These are phyloP conservation scores for Conticribra weissflogii DNA, from an alignment of 108 stramenopile species.

Conservation along the genomic window DNA sequence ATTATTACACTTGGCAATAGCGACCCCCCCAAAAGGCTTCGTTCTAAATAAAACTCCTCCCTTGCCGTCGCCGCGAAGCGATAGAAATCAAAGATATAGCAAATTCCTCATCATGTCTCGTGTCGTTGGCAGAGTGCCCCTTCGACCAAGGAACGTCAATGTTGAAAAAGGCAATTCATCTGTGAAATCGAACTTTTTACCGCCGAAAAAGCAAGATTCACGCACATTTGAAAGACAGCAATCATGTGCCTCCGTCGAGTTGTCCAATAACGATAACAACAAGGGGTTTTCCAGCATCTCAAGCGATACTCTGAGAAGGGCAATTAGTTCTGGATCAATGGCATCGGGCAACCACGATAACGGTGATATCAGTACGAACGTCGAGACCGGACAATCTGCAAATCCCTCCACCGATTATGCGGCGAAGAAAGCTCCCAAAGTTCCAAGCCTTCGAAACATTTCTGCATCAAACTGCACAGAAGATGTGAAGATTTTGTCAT, in stretches of 20 bases:
- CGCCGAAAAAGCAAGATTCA: slow-evolving; percentile 25
- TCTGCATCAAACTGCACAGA: not conserved
- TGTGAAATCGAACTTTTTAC: slow-evolving; percentile 14
- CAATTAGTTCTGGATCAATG: slow-evolving; percentile 2
- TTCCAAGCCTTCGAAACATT: slow-evolving; percentile 5
- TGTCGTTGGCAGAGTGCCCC: slow-evolving; percentile 17
- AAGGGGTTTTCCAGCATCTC: slow-evolving; percentile 47
- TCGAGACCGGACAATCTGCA: slow-evolving; percentile 9
- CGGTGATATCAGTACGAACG: slow-evolving; percentile 13
- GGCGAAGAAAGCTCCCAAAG: not conserved
- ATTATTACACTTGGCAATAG: no score
- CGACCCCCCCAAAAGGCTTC: no score
- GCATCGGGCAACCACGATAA: slow-evolving; percentile 3
- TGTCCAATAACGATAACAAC: slow-evolving; percentile 30
- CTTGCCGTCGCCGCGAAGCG: no score
- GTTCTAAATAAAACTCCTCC: no score
- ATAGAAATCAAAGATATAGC: no score
- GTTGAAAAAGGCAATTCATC: slow-evolving; percentile 15
- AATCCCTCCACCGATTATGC: not conserved
- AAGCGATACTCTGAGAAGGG: slow-evolving; percentile 35
- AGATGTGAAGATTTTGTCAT: not conserved
- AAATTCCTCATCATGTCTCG: slow-evolving; percentile 23
- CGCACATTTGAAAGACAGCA: slow-evolving; percentile 11
- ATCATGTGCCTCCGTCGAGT: slow-evolving; percentile 13
- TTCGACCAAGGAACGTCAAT: slow-evolving; percentile 28